A percentile compares a stretch with the other conserved stretches of the same genome.
Conservation (phyloP, 2,329 filamentous ascomycete species). For the Aspergillus ibericus region DNA sequence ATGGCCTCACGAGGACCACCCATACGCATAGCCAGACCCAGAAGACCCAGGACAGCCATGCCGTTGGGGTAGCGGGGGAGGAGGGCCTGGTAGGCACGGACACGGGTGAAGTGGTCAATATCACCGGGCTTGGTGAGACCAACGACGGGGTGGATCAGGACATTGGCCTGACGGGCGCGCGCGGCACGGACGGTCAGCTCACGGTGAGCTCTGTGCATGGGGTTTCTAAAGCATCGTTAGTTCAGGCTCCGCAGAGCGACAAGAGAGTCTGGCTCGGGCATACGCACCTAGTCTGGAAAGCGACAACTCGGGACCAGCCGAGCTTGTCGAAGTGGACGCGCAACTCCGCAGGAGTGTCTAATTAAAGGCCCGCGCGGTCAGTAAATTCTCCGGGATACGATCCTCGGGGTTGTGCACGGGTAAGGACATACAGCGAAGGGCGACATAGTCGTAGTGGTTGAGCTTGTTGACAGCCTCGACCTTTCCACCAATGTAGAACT, state of each 20-base stretch:
- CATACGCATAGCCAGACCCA: slow-evolving; percentile 98
- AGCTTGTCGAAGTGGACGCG: slow-evolving; percentile 99
- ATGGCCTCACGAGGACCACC: slow-evolving; percentile 96
- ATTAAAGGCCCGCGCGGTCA: slow-evolving; percentile 8
- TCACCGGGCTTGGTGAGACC: slow-evolving; percentile 98
- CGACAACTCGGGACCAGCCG: slow-evolving; percentile 94
- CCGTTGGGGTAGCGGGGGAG: slow-evolving; percentile 97
- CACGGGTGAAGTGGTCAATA: slow-evolving; percentile 99
- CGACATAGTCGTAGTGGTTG: slow-evolving; percentile 99
- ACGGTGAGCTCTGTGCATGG: slow-evolving; percentile 98
- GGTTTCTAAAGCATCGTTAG: slow-evolving; percentile 62
- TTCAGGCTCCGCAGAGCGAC: background rate
- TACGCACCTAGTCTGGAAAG: slow-evolving; percentile 79
- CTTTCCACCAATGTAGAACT: slow-evolving; percentile 95
- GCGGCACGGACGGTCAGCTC: slow-evolving; percentile 97
- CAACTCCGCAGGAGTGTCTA: slow-evolving; percentile 89
- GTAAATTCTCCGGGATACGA: background rate
- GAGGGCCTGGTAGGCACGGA: slow-evolving; percentile 96
- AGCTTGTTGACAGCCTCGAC: slow-evolving; percentile 91
- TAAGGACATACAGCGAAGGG: slow-evolving; percentile 73
- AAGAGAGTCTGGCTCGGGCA: background rate
- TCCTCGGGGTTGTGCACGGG: background rate
- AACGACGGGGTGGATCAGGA: slow-evolving; percentile 97
- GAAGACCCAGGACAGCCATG: slow-evolving; percentile 94
- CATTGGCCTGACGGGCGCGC: slow-evolving; percentile 93